A percentile compares a stretch with the other conserved stretches of the same genome.
Conservation (phyloP, 805 yeast species). For the Metschnikowia hibisci region DNA sequence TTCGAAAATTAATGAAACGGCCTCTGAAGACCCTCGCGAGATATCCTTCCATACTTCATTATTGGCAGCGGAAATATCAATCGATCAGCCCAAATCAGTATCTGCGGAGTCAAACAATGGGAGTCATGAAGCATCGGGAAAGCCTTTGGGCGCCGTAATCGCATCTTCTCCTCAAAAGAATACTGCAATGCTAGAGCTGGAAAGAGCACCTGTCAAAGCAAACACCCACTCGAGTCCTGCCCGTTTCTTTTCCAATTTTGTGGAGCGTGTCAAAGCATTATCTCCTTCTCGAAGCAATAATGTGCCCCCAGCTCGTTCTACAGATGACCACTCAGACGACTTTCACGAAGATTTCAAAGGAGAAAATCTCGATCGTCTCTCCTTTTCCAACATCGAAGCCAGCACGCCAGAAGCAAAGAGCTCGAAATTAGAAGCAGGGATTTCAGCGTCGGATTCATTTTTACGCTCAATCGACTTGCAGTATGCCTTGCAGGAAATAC, state of each 20-base stretch:
- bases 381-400: constrained; percentile 11
- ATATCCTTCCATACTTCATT: not conserved
- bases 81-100: not conserved
- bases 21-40: constrained; percentile 1
- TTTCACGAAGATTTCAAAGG: not conserved
- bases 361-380: constrained; percentile 1
- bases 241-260: not conserved
- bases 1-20: constrained; percentile 1
- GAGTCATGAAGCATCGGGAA: not conserved
- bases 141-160: not conserved
- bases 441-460: not conserved
- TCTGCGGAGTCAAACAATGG: not conserved
- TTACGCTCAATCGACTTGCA: constrained; percentile 3
- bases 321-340: not conserved
- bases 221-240: not conserved
- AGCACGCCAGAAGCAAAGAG: constrained; percentile 13
- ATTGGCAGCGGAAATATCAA: not conserved
- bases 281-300: not conserved
- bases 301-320: not conserved
- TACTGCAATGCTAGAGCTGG: not conserved
- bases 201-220: not conserved
- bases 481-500: constrained; percentile 7
- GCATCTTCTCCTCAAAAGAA: not conserved
- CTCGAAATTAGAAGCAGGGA: not conserved
- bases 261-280: constrained; percentile 1